Evolutionary conservation across 441 rosid genomes (phyloP).

Genomic region (Mallotus japonicus): DNA sequence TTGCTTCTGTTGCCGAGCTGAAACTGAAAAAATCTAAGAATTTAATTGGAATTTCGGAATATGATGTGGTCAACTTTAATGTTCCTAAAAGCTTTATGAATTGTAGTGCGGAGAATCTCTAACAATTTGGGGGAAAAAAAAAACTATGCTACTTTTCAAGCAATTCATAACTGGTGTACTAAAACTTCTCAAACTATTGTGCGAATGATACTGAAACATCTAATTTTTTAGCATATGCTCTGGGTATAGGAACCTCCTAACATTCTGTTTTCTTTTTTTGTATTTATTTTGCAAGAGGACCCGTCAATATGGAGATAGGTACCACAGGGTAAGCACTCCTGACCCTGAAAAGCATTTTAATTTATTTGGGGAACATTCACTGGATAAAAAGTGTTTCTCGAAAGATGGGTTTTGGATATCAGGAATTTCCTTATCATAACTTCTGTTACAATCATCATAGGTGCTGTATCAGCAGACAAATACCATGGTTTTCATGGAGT

Average conservation of each 20-base stretch:
- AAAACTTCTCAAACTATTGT: too few species aligned
- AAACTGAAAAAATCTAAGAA: too few species aligned
- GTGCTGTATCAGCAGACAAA: conserved; percentile 40
- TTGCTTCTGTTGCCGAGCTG: too few species aligned
- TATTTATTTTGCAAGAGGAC: conserved; percentile 18
- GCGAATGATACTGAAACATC: too few species aligned
- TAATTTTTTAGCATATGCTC: neutral
- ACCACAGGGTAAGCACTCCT: conserved; percentile 36
- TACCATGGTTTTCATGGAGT: conserved; percentile 37
- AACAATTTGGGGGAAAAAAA: too few species aligned
- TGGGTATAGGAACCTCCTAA: neutral
- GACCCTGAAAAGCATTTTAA: neutral
- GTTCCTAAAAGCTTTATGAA: too few species aligned
- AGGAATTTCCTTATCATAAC: neutral
- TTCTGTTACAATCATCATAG: conserved; percentile 24
- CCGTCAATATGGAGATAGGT: conserved; percentile 44
- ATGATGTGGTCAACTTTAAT: too few species aligned
- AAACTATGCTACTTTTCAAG: too few species aligned
- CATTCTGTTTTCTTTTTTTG: neutral
- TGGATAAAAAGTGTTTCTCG: neutral
- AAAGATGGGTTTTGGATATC: neutral
- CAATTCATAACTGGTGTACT: too few species aligned
- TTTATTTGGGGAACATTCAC: neutral
- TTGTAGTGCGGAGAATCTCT: too few species aligned
- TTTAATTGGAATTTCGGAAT: too few species aligned